These are phyloP conservation scores for Botrytis sinoallii DNA, from an alignment of 2,329 filamentous ascomycete species.

Conservation along the genomic window DNA sequence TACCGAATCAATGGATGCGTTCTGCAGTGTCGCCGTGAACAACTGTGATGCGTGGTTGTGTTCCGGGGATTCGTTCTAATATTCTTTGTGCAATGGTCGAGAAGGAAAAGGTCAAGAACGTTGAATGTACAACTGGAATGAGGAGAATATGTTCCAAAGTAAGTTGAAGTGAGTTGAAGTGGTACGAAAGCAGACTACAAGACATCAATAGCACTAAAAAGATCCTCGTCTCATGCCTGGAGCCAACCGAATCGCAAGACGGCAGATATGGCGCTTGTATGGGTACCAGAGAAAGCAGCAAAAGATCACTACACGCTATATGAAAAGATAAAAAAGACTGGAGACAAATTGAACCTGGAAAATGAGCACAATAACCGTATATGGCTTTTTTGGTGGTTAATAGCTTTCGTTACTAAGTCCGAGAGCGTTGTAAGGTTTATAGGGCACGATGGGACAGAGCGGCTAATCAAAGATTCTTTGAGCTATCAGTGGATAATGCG, in stretches of 20 bases:
- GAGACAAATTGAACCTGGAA: slow-evolving; percentile 34
- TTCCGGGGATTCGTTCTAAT: slow-evolving; percentile 20
- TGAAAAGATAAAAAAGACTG: slow-evolving; percentile 25
- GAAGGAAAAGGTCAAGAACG: slow-evolving; percentile 27
- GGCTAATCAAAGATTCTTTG: slow-evolving; percentile 44
- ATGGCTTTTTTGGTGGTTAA: slow-evolving; percentile 37
- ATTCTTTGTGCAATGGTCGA: slow-evolving; percentile 28
- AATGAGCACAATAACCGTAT: slow-evolving; percentile 37
- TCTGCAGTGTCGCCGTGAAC: slow-evolving; percentile 27
- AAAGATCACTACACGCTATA: slow-evolving; percentile 31
- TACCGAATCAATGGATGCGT: slow-evolving; percentile 28
- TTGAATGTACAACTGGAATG: slow-evolving; percentile 27
- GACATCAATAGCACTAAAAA: slow-evolving; percentile 19
- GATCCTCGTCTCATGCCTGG: slow-evolving; percentile 13
- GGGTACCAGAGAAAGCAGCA: slow-evolving; percentile 32
- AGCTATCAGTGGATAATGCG: slow-evolving; percentile 43
- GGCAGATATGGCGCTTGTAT: slow-evolving; percentile 33
- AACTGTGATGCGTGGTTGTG: slow-evolving; percentile 30
- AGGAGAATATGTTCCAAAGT: slow-evolving; percentile 15
- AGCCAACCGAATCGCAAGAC: slow-evolving; percentile 16
- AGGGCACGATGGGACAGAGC: slow-evolving; percentile 38
- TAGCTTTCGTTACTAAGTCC: slow-evolving; percentile 28
- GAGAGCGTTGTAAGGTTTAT: slow-evolving; percentile 27
- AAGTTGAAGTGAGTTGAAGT: slow-evolving; percentile 8
- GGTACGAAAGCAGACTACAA: slow-evolving; percentile 25